A percentile compares a stretch with the other conserved stretches of the same genome.
Evolutionary conservation across 2,329 filamentous ascomycete genomes (phyloP).

Genomic region (Colletotrichum sp.): DNA sequence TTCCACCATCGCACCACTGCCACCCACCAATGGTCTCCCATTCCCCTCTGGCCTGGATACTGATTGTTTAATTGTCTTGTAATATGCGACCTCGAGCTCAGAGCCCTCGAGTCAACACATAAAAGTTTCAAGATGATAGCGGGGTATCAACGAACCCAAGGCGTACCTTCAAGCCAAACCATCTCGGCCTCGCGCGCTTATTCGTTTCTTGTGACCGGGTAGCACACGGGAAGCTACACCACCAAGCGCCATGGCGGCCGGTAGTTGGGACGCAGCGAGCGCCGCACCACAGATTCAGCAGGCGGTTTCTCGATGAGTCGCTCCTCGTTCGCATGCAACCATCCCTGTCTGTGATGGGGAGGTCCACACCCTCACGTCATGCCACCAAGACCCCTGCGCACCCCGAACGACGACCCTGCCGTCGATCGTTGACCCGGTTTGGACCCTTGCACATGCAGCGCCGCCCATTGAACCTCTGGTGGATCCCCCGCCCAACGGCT

Average conservation of each 20-base stretch:
- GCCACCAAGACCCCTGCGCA: neutral
- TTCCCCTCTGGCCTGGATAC: neutral
- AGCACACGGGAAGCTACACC: neutral
- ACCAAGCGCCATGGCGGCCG: neutral
- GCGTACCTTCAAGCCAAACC: neutral
- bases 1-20: neutral
- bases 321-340: neutral
- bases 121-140: neutral
- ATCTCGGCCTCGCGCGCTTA: neutral
- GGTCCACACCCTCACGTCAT: neutral
- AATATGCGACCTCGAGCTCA: neutral
- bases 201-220: neutral
- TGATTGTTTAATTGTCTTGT: neutral
- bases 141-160: neutral
- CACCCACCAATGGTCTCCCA: neutral
- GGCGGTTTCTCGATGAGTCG: neutral
- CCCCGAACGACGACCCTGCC: neutral
- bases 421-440: conserved; percentile 8
- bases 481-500: neutral
- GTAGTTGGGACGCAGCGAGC: neutral
- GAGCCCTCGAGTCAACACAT: neutral
- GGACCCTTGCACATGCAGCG: neutral
- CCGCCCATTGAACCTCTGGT: neutral
- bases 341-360: neutral
- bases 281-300: neutral